Evolutionary conservation across 768 basidiomycete genomes (phyloP), one percentile per base, ranked within the genome.

Genomic region (Albatrellus ellisii): DNA sequence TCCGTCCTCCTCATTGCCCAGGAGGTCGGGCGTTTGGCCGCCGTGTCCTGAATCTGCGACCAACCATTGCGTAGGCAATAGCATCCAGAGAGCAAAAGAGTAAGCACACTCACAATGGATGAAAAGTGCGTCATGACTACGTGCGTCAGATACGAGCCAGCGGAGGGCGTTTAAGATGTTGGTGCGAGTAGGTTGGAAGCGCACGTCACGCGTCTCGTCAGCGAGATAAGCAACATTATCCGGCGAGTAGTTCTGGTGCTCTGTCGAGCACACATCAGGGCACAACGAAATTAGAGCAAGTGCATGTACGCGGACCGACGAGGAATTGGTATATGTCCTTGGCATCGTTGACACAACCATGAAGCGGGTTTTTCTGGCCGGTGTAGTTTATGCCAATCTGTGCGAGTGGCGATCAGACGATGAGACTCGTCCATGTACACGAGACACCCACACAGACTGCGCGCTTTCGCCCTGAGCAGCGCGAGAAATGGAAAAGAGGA

Each of bases 271-370:
- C 27, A 26, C 15, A 29, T 20, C 4, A 25, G 12, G 10, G 22
- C 31, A 27, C 45, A 47, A 49, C 27, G 5, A 12, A 37, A 17
- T 39, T 26, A 29, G 31, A 22, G 15, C 14, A 34, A 21, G 32
- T 33, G 12, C 25, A 22, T 4, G 7, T n/a, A n/a, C 21, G n/a
- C 78, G 46, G 52, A 85, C 85, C 52, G 46, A 66, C 69, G 35
- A 92, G 62, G 65, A 97, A 97, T n/a, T 63, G 58, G 52, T 73
- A 68, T 41, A 97, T 73, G 56, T 90, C 92, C 36, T 66, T 59
- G 0, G 80, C 92, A 54, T 99, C 94, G 56, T 97, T 94, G 56
- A 94, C 81, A 56, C 94, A 98, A 8, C 94, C 94, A 0, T 64
- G 59, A 6, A 97, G 65, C 51, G 77, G 70, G n/a, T 70, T 70